Evolutionary conservation across 305 asterid species (phyloP).

Genomic region (Fraxinus angustifolia): DNA sequence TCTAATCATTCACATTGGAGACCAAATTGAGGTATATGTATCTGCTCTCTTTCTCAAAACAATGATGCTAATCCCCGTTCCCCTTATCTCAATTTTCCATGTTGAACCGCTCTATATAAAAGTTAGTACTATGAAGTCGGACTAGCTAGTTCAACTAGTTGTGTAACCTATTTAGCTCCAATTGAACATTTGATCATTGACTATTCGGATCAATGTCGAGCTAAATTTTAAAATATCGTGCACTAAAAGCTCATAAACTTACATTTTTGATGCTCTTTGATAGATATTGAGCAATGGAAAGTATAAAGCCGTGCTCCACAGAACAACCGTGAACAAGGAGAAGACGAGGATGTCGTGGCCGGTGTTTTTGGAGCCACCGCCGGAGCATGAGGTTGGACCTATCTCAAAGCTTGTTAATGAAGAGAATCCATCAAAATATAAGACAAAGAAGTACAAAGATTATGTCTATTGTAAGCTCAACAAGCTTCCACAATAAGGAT

Average conservation of each 20-base stretch:
- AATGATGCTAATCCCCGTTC: background rate
- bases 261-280: background rate
- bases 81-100: background rate
- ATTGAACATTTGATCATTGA: background rate
- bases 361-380: slow-evolving; percentile 56
- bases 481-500: slow-evolving; percentile 48
- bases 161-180: background rate
- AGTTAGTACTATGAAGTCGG: too few relatives aligned
- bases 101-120: background rate
- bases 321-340: slow-evolving; percentile 50
- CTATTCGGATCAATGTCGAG: background rate
- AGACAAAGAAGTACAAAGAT: slow-evolving; percentile 49
- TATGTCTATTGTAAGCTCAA: slow-evolving; percentile 55
- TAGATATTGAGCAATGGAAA: slow-evolving; percentile 57
- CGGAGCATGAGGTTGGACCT: slow-evolving; percentile 47
- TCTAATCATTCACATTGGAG: slow-evolving; percentile 57
- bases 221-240: background rate
- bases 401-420: slow-evolving; percentile 35
- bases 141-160: background rate
- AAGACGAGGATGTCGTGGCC: slow-evolving; percentile 66
- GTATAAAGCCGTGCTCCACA: slow-evolving; percentile 47
- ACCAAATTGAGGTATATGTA: slow-evolving; percentile 51
- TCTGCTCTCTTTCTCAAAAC: background rate
- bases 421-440: slow-evolving; percentile 37
- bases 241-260: background rate